Conservation (phyloP, 495 filamentous ascomycete genomes). For the Tricharina praecox region DNA sequence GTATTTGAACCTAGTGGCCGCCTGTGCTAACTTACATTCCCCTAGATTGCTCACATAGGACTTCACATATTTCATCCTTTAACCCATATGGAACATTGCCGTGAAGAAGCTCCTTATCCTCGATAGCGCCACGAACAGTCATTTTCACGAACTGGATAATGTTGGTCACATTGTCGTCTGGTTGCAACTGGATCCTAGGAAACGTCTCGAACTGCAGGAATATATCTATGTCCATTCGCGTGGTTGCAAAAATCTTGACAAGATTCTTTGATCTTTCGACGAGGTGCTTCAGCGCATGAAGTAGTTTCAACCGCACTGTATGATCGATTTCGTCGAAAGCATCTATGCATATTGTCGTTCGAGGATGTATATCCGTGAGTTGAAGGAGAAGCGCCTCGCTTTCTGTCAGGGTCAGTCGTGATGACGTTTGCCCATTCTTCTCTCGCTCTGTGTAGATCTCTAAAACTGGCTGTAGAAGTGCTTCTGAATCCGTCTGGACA, state of each 20-base stretch:
- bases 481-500: not conserved
- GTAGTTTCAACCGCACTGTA: not conserved
- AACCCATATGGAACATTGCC: slow-evolving; percentile 2
- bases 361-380: slow-evolving; percentile 5
- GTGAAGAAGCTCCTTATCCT: slow-evolving; percentile 1
- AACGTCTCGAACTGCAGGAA: not conserved
- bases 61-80: not conserved
- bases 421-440: slow-evolving; percentile 1
- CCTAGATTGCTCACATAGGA: not conserved
- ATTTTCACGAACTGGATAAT: not conserved
- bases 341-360: slow-evolving; percentile 14
- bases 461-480: not conserved
- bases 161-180: slow-evolving; percentile 1
- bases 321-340: slow-evolving; percentile 18
- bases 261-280: slow-evolving; percentile 5
- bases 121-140: slow-evolving; percentile 6
- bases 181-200: slow-evolving; percentile 1
- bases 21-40: slow-evolving; percentile 1
- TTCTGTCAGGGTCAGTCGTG: not conserved
- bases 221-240: slow-evolving; percentile 15
- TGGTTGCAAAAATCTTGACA: slow-evolving; percentile 19
- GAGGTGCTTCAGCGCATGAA: slow-evolving; percentile 6
- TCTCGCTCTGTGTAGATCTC: slow-evolving; percentile 1
- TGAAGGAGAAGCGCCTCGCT: slow-evolving; percentile 2
- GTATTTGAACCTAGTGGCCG: not conserved